Base-by-base conservation (phyloP, 2,329 filamentous ascomycete genomes). In the Ceratocystis destructans region DNA sequence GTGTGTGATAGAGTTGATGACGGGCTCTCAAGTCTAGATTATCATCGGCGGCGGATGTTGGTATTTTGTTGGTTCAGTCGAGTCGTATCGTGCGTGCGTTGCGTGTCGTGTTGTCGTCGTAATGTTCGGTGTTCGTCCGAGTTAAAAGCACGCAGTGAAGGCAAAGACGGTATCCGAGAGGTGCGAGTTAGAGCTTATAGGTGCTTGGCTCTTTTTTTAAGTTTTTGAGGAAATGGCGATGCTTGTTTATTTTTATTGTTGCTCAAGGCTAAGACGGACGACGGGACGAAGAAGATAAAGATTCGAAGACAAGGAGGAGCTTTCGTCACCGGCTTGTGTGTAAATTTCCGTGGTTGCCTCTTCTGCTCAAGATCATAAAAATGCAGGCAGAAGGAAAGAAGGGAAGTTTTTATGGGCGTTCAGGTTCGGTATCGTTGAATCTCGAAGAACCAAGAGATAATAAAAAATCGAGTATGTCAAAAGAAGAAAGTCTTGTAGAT, bases 301-400 rank as follows among this genome's bases (percentile, higher is more conserved):
- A 66, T 59, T 55, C 62, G 64, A 59, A 57, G 64, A 62, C 41
- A 59, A 25, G 22, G 50, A 68, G 20, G 62, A 50, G 55, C 31
- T 59, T 59, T 59, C 55, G 55, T 59, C 55, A 59, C 55, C 55
- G 37, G n/a, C 25, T 37, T n/a, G 55, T 33, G n/a, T 8, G 25
- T 28, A 25, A 25, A 15, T n/a, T 33, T 25, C 15, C 25, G 55
- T n/a, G 31, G 28, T 33, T 59, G 55, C 55, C 55, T 59, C 28
- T 59, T 53, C 15, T 53, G 48, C 17, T 53, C 37, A 15, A 53
- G 48, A 12, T 53, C 20, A 28, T 53, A 31, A 33, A n/a, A n/a
- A 28, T 28, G 31, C 8, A n/a, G 22, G 8, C 20, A 25, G 6
- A 37, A 37, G n/a, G 55, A 31, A 33, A 20, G 53, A n/a, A 59